Percentiles rank a stretch among this genome's conserved stretches.
phyloP scores from a whole-genome alignment of 1,284 basidiomycete species.

The Amylostereum areolatum region DNA sequence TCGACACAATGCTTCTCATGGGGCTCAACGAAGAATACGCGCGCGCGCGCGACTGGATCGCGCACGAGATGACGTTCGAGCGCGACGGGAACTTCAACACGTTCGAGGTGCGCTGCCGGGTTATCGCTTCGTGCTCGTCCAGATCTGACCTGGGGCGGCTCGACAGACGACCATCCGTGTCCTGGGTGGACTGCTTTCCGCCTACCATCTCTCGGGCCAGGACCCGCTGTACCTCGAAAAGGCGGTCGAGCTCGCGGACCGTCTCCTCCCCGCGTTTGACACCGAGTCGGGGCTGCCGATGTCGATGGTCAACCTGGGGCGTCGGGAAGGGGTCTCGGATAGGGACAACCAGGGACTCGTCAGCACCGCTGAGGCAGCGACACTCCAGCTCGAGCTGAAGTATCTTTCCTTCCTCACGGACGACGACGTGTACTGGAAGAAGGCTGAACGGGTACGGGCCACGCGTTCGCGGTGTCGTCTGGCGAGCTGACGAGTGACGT shows the following conservation, averaged over 20 bases:
- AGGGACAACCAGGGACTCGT: conserved; percentile 59
- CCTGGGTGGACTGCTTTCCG: conserved; percentile 79
- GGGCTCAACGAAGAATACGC: conserved; percentile 75
- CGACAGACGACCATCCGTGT: conserved; percentile 75
- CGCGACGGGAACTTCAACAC: conserved; percentile 81
- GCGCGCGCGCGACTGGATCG: conserved; percentile 78
- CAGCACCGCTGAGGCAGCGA: conserved; percentile 82
- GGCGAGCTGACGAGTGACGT: conserved; percentile 2
- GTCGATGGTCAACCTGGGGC: conserved; percentile 73
- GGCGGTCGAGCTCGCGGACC: conserved; percentile 78
- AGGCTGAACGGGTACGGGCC: conserved; percentile 63
- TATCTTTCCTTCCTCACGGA: conserved; percentile 82
- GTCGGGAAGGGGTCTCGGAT: conserved; percentile 61
- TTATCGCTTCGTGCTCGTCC: background rate
- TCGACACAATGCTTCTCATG: conserved; percentile 88
- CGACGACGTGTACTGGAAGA: conserved; percentile 76
- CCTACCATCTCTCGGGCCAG: conserved; percentile 66
- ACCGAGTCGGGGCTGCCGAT: conserved; percentile 79
- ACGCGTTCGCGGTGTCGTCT: background rate
- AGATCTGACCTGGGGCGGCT: conserved; percentile 5
- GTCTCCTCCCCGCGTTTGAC: conserved; percentile 82
- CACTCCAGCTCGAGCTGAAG: conserved; percentile 85
- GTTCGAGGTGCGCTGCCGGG: conserved; percentile 77
- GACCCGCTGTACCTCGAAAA: conserved; percentile 69
- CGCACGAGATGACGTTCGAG: conserved; percentile 67